These are phyloP conservation scores for Aspergillus fijiensis DNA, from an alignment of 2,329 filamentous ascomycete species.

Conservation along the genomic window DNA sequence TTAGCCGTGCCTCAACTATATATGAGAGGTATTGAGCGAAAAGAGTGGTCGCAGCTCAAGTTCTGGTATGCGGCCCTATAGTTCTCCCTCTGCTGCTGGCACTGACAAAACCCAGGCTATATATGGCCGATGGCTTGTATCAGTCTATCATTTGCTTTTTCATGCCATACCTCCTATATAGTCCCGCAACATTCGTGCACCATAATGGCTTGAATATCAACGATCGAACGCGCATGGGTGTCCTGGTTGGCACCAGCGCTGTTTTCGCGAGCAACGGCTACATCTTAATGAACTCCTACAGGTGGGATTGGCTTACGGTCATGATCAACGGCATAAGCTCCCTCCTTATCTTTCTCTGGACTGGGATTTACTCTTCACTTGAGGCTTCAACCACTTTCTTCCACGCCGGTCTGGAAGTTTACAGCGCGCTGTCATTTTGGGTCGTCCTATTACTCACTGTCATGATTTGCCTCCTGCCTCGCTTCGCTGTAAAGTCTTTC, in stretches of 20 bases:
- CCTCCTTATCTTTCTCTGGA: slow-evolving; percentile 92
- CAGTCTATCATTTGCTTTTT: slow-evolving; percentile 93
- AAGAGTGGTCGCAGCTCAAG: slow-evolving; percentile 94
- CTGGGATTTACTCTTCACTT: slow-evolving; percentile 75
- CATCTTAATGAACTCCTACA: slow-evolving; percentile 92
- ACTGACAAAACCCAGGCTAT: slow-evolving; percentile 60
- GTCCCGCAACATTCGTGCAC: slow-evolving; percentile 66
- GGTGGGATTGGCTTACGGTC: slow-evolving; percentile 96
- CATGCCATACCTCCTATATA: slow-evolving; percentile 81
- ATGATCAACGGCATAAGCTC: slow-evolving; percentile 79
- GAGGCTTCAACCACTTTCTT: slow-evolving; percentile 66
- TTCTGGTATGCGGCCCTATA: slow-evolving; percentile 70
- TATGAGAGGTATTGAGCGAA: slow-evolving; percentile 87
- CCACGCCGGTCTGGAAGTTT: slow-evolving; percentile 73
- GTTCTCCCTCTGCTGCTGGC: background rate
- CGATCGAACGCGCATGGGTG: slow-evolving; percentile 80
- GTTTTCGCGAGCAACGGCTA: slow-evolving; percentile 91
- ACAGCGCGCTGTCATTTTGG: slow-evolving; percentile 83
- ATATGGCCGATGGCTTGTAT: slow-evolving; percentile 93
- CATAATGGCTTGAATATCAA: slow-evolving; percentile 71
- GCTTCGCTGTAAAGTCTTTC: slow-evolving; percentile 79
- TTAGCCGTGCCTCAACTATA: slow-evolving; percentile 94
- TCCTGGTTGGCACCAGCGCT: slow-evolving; percentile 80
- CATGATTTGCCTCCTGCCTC: slow-evolving; percentile 78
- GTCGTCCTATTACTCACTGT: slow-evolving; percentile 75